These are phyloP conservation scores for Phytophthora foliorum DNA, from an alignment of 352 stramenopile genomes.

Conservation along the genomic window DNA sequence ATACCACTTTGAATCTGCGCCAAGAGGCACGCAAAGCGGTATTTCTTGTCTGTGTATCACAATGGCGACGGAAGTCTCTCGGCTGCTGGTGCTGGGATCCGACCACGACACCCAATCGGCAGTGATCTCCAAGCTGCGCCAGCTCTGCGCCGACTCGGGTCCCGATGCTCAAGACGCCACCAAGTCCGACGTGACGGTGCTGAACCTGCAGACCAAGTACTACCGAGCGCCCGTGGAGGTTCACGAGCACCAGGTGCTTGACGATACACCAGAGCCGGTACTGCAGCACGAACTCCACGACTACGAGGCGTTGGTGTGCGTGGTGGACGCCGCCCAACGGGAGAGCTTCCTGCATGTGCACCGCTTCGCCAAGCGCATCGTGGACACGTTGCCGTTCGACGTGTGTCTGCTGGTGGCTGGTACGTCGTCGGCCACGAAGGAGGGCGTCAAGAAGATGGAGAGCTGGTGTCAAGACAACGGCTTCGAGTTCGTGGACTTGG, in stretches of 20 bases:
- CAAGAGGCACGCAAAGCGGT: slow-evolving; percentile 3
- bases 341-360: slow-evolving; percentile 58
- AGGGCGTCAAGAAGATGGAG: slow-evolving; percentile 46
- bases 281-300: slow-evolving; percentile 51
- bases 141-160: slow-evolving; percentile 41
- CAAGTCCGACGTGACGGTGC: slow-evolving; percentile 23
- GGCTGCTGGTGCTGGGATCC: slow-evolving; percentile 58
- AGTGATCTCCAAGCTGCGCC: slow-evolving; percentile 40
- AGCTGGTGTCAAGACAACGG: slow-evolving; percentile 67
- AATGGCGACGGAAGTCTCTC: slow-evolving; percentile 37
- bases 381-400: slow-evolving; percentile 60
- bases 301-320: slow-evolving; percentile 75
- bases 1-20: slow-evolving; percentile 18
- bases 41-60: slow-evolving; percentile 16
- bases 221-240: slow-evolving; percentile 69
- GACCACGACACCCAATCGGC: slow-evolving; percentile 30
- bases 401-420: slow-evolving; percentile 63
- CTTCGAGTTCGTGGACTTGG: slow-evolving; percentile 70
- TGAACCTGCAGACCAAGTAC: slow-evolving; percentile 75
- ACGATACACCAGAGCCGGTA: slow-evolving; percentile 46
- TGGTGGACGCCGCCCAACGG: slow-evolving; percentile 50
- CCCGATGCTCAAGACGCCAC: background rate
- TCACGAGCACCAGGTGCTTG: slow-evolving; percentile 53
- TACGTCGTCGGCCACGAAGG: slow-evolving; percentile 34
- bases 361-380: slow-evolving; percentile 54